A percentile compares a stretch with the other conserved stretches of the same genome.
Evolutionary conservation across 2,329 filamentous ascomycete genomes (phyloP).

Genomic region (Bipolaris zeicola): DNA sequence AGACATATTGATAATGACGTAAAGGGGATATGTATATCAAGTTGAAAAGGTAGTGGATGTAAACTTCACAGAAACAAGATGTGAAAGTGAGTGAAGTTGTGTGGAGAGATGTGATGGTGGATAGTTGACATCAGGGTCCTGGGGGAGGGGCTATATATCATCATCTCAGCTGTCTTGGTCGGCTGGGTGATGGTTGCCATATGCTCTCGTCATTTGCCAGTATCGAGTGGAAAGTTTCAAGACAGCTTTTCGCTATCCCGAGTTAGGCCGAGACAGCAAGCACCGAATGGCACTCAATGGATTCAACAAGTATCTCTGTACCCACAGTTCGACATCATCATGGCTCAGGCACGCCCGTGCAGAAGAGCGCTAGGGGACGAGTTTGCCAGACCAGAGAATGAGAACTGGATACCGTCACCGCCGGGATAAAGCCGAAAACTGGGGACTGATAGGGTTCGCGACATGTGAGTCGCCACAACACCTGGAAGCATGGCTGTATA

Average conservation of each 20-base stretch:
- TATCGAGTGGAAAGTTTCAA: constrained; percentile 21
- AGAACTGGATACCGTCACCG: constrained; percentile 36
- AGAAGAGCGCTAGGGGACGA: constrained; percentile 29
- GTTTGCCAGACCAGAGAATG: constrained; percentile 33
- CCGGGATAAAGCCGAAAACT: constrained; percentile 31
- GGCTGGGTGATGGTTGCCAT: constrained; percentile 10
- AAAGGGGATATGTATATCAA: constrained; percentile 16
- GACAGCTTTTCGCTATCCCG: constrained; percentile 26
- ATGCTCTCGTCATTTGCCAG: constrained; percentile 30
- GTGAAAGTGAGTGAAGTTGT: constrained; percentile 7
- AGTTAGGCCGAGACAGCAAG: constrained; percentile 27
- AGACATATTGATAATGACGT: constrained; percentile 49
- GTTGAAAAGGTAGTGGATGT: neutral
- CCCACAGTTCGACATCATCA: constrained; percentile 38
- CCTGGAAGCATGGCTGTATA: constrained; percentile 11
- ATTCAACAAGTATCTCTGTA: constrained; percentile 37
- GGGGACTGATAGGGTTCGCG: constrained; percentile 27
- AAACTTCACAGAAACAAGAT: constrained; percentile 13
- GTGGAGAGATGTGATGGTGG: constrained; percentile 2
- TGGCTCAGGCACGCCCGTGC: constrained; percentile 24
- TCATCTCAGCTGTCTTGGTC: constrained; percentile 7
- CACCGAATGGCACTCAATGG: constrained; percentile 11
- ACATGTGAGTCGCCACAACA: constrained; percentile 34
- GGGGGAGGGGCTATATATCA: constrained; percentile 36
- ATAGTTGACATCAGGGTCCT: constrained; percentile 21